phyloP scores from a whole-genome alignment of 2,329 filamentous ascomycete genomes.

The Beauveria asiatica region DNA sequence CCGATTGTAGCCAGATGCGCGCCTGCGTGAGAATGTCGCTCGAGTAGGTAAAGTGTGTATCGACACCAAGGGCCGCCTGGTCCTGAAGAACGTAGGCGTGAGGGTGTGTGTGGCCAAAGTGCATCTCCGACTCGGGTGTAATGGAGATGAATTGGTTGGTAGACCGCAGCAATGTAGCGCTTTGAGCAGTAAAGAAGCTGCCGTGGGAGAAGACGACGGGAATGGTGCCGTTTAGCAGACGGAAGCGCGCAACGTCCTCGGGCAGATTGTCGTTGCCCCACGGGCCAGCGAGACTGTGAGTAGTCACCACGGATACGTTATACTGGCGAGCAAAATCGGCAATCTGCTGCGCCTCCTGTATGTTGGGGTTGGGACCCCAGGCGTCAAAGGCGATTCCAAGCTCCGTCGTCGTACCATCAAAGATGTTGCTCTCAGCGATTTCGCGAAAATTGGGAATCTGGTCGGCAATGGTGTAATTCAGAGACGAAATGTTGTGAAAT shows the following conservation, averaged over 20 bases:
- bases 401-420: slow-evolving; percentile 23
- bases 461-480: slow-evolving; percentile 24
- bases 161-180: slow-evolving; percentile 33
- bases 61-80: slow-evolving; percentile 43
- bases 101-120: slow-evolving; percentile 46
- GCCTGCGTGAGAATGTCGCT: slow-evolving; percentile 42
- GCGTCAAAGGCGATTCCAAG: slow-evolving; percentile 35
- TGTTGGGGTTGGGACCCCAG: slow-evolving; percentile 22
- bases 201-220: slow-evolving; percentile 47
- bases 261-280: slow-evolving; percentile 19
- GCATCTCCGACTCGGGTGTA: slow-evolving; percentile 51
- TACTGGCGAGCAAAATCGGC: slow-evolving; percentile 26
- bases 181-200: slow-evolving; percentile 31
- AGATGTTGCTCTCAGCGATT: slow-evolving; percentile 22
- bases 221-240: slow-evolving; percentile 33
- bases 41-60: slow-evolving; percentile 45
- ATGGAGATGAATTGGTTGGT: slow-evolving; percentile 47
- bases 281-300: slow-evolving; percentile 31
- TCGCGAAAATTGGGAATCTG: slow-evolving; percentile 32
- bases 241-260: slow-evolving; percentile 24
- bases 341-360: slow-evolving; percentile 23
- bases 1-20: slow-evolving; percentile 41
- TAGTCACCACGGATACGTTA: slow-evolving; percentile 38
- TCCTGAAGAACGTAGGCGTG: slow-evolving; percentile 35
- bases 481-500: slow-evolving; percentile 26